Conservation (phyloP, 2,329 filamentous ascomycete species). For the Ceratocystis variospora region DNA sequence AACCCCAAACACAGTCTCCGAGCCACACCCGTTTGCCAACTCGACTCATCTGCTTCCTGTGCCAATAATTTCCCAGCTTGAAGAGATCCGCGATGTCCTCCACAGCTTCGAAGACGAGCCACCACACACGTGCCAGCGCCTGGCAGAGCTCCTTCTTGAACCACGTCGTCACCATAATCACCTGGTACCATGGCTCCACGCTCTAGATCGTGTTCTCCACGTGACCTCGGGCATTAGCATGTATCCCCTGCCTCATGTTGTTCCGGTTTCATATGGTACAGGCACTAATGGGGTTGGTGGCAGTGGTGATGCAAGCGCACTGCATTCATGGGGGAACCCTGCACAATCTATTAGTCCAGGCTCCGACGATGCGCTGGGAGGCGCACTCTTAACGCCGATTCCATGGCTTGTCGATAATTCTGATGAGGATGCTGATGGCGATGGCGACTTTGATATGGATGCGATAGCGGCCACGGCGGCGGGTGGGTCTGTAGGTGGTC, state of each 20-base stretch:
- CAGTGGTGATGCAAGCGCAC: conserved; percentile 22
- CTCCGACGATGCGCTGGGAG: conserved; percentile 78
- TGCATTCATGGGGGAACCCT: conserved; percentile 35
- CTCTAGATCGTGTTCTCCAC: conserved; percentile 76
- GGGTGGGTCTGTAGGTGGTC: conserved; percentile 11
- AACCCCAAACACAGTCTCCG: conserved; percentile 7
- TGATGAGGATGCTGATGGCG: conserved; percentile 25
- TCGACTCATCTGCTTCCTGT: conserved; percentile 42
- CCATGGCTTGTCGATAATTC: conserved; percentile 57
- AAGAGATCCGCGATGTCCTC: conserved; percentile 48
- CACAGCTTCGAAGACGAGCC: conserved; percentile 59
- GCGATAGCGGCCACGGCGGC: conserved; percentile 6
- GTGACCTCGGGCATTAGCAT: conserved; percentile 70
- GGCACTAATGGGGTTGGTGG: conserved; percentile 32
- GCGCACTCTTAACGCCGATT: conserved; percentile 83
- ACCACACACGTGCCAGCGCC: conserved; percentile 83
- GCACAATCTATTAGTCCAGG: conserved; percentile 43
- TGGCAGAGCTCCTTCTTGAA: conserved; percentile 69
- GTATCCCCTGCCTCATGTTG: conserved; percentile 63
- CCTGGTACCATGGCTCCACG: conserved; percentile 74
- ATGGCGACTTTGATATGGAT: conserved; percentile 15
- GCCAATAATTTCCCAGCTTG: conserved; percentile 48
- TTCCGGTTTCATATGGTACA: conserved; percentile 49
- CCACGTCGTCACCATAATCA: conserved; percentile 70
- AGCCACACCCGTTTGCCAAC: conserved; percentile 21